Conservation (phyloP, 768 basidiomycete species). For the Phaeotremella skinneri region DNA sequence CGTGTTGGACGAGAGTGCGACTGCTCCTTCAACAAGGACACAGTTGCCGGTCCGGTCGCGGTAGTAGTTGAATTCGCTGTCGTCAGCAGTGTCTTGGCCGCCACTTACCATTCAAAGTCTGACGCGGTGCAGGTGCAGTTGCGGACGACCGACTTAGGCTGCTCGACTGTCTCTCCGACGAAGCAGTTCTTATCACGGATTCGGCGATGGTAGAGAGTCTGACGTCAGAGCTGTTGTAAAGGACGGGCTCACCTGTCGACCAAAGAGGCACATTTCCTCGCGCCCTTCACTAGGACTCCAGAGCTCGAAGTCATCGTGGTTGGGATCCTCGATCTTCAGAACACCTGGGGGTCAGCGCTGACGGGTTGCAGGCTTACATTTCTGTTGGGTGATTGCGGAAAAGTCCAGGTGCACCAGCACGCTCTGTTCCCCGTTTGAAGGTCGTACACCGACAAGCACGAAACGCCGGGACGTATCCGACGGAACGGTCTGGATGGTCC, state of each 20-base stretch:
- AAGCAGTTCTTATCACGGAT: slow-evolving; percentile 74
- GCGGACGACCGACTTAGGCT: slow-evolving; percentile 59
- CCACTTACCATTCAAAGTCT: slow-evolving; percentile 95
- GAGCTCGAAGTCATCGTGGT: slow-evolving; percentile 88
- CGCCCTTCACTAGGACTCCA: slow-evolving; percentile 94
- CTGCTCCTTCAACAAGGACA: slow-evolving; percentile 69
- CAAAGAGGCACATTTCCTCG: slow-evolving; percentile 85
- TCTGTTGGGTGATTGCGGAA: slow-evolving; percentile 65
- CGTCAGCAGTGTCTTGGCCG: not conserved
- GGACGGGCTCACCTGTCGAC: slow-evolving; percentile 65
- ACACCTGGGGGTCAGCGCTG: slow-evolving; percentile 58
- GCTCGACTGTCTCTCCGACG: slow-evolving; percentile 68
- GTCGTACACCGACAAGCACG: slow-evolving; percentile 70
- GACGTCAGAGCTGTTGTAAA: not conserved
- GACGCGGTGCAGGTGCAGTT: slow-evolving; percentile 69
- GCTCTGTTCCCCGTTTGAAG: slow-evolving; percentile 55
- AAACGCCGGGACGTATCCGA: slow-evolving; percentile 87
- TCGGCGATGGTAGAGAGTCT: slow-evolving; percentile 91
- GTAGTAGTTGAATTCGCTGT: slow-evolving; percentile 87
- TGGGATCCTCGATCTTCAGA: slow-evolving; percentile 67
- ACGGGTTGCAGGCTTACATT: slow-evolving; percentile 61
- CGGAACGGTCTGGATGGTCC: slow-evolving; percentile 79
- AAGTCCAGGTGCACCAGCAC: slow-evolving; percentile 89
- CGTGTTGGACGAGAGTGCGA: slow-evolving; percentile 57
- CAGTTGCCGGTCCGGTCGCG: slow-evolving; percentile 70